phyloP scores from a whole-genome alignment of 371 early-diverging fungal genomes.

The Mucor mucedo region DNA sequence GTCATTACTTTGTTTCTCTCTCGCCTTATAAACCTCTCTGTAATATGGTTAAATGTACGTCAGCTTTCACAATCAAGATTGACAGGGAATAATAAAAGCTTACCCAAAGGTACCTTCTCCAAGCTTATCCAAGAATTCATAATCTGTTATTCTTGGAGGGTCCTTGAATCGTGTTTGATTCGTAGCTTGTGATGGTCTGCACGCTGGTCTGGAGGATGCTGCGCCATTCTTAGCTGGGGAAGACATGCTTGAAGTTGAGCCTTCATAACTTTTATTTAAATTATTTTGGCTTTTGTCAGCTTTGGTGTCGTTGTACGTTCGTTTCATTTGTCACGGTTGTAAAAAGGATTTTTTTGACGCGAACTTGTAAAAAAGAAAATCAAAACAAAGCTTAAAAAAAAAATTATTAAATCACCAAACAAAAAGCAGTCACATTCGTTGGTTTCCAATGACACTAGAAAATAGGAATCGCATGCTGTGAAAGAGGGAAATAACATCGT shows the following conservation, averaged over 20 bases:
- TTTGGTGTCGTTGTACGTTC: constrained; percentile 18
- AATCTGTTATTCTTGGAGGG: constrained; percentile 72
- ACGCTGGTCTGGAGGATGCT: constrained; percentile 24
- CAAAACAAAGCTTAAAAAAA: background rate
- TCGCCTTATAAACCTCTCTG: constrained; percentile 90
- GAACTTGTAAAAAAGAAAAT: background rate
- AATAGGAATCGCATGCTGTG: too few relatives aligned
- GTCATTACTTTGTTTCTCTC: constrained; percentile 70
- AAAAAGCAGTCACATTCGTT: too few relatives aligned
- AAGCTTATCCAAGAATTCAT: constrained; percentile 76
- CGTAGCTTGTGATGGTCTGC: constrained; percentile 17
- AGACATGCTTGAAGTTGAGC: constrained; percentile 13
- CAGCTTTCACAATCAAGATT: background rate
- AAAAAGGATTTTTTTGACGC: too few relatives aligned
- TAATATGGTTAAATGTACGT: background rate
- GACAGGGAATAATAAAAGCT: background rate
- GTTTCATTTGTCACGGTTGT: constrained; percentile 12
- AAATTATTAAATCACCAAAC: background rate
- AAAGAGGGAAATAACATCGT: too few relatives aligned
- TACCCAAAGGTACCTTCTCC: constrained; percentile 98
- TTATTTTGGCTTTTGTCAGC: constrained; percentile 15
- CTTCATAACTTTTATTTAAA: constrained; percentile 12
- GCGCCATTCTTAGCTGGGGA: constrained; percentile 25
- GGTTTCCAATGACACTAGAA: too few relatives aligned
- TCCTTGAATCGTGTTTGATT: constrained; percentile 46